These are phyloP conservation scores for Trametopsis cervina DNA, from an alignment of 768 basidiomycete species.

Conservation along the genomic window DNA sequence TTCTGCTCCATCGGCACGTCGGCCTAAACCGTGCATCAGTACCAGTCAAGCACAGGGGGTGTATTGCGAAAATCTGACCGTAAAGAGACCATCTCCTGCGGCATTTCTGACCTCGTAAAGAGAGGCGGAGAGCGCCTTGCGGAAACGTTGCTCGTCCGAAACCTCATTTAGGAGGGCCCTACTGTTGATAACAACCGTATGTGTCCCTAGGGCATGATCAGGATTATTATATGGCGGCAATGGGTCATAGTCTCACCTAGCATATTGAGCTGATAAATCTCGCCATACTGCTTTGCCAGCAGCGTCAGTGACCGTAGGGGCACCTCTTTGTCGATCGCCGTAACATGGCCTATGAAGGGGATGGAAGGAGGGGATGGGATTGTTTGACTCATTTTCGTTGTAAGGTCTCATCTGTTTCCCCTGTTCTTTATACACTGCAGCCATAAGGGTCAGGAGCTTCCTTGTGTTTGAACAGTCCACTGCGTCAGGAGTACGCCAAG, in stretches of 20 bases:
- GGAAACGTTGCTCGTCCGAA: conserved; percentile 36
- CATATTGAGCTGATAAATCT: conserved; percentile 11
- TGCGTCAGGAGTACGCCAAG: too few relatives aligned
- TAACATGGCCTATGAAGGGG: conserved; percentile 35
- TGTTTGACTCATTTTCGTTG: conserved; percentile 23
- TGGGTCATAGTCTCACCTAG: background rate
- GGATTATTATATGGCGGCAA: background rate
- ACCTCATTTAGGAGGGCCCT: conserved; percentile 35
- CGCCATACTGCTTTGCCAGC: conserved; percentile 17
- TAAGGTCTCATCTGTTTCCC: background rate
- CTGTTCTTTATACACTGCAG: too few relatives aligned
- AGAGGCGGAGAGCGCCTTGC: conserved; percentile 28
- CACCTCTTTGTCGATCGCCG: conserved; percentile 28
- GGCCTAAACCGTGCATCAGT: conserved; percentile 19
- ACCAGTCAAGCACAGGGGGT: background rate
- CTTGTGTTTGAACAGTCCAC: too few relatives aligned
- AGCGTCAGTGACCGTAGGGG: conserved; percentile 27
- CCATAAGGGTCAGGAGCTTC: too few relatives aligned
- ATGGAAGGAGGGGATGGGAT: conserved; percentile 36
- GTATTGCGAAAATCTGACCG: conserved; percentile 16
- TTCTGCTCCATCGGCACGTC: conserved; percentile 32
- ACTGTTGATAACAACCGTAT: conserved; percentile 26
- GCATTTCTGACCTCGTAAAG: conserved; percentile 30
- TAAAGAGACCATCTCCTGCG: conserved; percentile 36
- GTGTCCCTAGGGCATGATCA: conserved; percentile 3